Percentiles rank a stretch among this genome's conserved stretches.
Conservation (phyloP, 768 basidiomycete species). For the Boletus vermiculosoides region DNA sequence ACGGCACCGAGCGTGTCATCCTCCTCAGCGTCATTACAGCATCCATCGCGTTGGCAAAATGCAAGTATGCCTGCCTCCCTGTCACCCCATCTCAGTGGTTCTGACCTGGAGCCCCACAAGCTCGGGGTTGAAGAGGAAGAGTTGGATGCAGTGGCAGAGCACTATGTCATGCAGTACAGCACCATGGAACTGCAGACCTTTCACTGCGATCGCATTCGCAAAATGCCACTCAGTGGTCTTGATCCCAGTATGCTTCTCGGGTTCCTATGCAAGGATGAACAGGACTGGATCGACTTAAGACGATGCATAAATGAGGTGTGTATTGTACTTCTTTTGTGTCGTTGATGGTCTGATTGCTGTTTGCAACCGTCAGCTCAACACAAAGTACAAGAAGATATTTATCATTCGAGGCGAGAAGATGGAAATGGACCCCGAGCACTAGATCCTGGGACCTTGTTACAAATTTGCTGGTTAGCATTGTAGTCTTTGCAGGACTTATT, state of each 20-base stretch:
- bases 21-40: slow-evolving; percentile 33
- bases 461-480: too few species aligned
- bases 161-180: slow-evolving; percentile 74
- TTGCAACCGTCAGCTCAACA: slow-evolving; percentile 16
- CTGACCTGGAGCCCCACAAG: slow-evolving; percentile 41
- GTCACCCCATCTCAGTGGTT: slow-evolving; percentile 18
- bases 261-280: slow-evolving; percentile 80
- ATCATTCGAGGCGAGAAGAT: slow-evolving; percentile 84
- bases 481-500: too few species aligned
- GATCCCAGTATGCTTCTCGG: slow-evolving; percentile 98
- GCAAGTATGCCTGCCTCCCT: slow-evolving; percentile 23
- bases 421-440: too few species aligned
- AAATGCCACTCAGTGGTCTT: slow-evolving; percentile 87
- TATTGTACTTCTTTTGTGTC: slow-evolving; percentile 4
- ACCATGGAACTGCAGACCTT: slow-evolving; percentile 78
- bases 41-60: slow-evolving; percentile 29
- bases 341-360: slow-evolving; percentile 8
- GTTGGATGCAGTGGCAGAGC: slow-evolving; percentile 50
- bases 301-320: slow-evolving; percentile 70
- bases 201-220: slow-evolving; percentile 94
- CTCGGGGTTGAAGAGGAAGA: slow-evolving; percentile 32
- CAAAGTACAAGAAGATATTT: slow-evolving; percentile 73
- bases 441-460: too few species aligned
- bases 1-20: slow-evolving; percentile 35
- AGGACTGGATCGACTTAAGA: slow-evolving; percentile 83